These are phyloP conservation scores for Microbotryum silenes-acaulis DNA, from an alignment of 1,284 basidiomycete species.

Conservation along the genomic window DNA sequence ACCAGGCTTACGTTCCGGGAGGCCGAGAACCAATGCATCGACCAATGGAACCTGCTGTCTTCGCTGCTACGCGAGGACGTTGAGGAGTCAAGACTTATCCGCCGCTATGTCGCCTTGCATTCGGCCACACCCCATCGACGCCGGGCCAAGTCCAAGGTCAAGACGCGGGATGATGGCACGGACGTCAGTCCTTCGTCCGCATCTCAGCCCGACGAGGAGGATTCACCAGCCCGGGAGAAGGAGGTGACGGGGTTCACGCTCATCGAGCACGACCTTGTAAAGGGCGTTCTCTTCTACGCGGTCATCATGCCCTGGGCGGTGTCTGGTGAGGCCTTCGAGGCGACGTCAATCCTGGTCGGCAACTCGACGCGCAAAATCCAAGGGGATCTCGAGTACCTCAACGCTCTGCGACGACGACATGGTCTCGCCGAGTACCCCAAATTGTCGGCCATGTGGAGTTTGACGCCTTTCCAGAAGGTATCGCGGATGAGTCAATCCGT, in stretches of 20 bases:
- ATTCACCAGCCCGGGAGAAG: not conserved
- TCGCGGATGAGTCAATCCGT: conserved; percentile 17
- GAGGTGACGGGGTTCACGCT: conserved; percentile 18
- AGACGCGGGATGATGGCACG: conserved; percentile 1
- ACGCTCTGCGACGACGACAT: conserved; percentile 3
- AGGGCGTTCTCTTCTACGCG: conserved; percentile 12
- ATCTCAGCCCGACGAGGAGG: too few species aligned
- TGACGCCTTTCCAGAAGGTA: conserved; percentile 21
- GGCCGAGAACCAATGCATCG: conserved; percentile 16
- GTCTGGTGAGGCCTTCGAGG: conserved; percentile 18
- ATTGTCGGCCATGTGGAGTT: conserved; percentile 12
- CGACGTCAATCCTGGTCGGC: conserved; percentile 14
- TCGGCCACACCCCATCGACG: conserved; percentile 12
- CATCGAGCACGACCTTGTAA: conserved; percentile 15
- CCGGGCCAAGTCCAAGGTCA: conserved; percentile 12
- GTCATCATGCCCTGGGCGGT: conserved; percentile 21
- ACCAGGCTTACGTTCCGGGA: conserved; percentile 8
- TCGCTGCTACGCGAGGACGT: conserved; percentile 16
- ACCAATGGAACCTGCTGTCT: conserved; percentile 16
- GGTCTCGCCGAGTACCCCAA: conserved; percentile 8
- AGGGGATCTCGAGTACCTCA: conserved; percentile 4
- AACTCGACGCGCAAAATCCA: conserved; percentile 8
- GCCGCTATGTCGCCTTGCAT: conserved; percentile 12
- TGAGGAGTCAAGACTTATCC: not conserved
- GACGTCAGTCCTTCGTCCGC: not conserved